phyloP scores from a whole-genome alignment of 805 yeast genomes.

The Candida cerambycidarum region DNA sequence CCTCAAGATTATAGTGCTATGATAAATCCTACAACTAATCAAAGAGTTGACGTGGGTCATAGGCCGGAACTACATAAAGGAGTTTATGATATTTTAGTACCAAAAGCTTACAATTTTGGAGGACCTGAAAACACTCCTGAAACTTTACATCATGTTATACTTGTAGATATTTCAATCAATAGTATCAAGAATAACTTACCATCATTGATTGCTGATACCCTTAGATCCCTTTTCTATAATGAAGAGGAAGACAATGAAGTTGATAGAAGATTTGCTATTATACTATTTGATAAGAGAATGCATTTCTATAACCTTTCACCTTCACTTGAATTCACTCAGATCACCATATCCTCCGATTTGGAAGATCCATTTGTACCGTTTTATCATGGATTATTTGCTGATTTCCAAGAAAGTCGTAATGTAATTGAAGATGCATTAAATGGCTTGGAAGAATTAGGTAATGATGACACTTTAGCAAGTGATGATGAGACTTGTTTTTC shows the following conservation, averaged over 20 bases:
- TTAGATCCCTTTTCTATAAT: conserved; percentile 48
- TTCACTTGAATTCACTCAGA: conserved; percentile 52
- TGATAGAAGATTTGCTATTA: conserved; percentile 58
- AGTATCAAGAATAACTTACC: conserved; percentile 62
- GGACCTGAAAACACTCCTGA: conserved; percentile 32
- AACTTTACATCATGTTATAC: conserved; percentile 67
- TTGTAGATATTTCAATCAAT: conserved; percentile 66
- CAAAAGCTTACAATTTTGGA: conserved; percentile 62
- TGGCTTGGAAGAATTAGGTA: conserved; percentile 49
- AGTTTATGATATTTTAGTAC: conserved; percentile 82
- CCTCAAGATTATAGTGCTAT: conserved; percentile 68
- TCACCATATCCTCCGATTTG: conserved; percentile 65
- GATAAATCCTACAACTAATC: conserved; percentile 47
- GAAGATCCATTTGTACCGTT: conserved; percentile 84
- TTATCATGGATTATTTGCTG: conserved; percentile 72
- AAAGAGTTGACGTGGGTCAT: conserved; percentile 58
- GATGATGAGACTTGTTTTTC: conserved; percentile 74
- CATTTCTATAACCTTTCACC: conserved; percentile 72
- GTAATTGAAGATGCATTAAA: conserved; percentile 69
- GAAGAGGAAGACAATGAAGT: conserved; percentile 11
- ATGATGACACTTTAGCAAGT: conserved; percentile 31
- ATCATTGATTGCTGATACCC: conserved; percentile 65
- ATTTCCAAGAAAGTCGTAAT: conserved; percentile 63
- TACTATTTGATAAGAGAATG: conserved; percentile 70
- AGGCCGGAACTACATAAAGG: conserved; percentile 82